These are phyloP conservation scores for Sextonia rubra DNA, from an alignment of 164 flowering plant genomes.

Conservation along the genomic window DNA sequence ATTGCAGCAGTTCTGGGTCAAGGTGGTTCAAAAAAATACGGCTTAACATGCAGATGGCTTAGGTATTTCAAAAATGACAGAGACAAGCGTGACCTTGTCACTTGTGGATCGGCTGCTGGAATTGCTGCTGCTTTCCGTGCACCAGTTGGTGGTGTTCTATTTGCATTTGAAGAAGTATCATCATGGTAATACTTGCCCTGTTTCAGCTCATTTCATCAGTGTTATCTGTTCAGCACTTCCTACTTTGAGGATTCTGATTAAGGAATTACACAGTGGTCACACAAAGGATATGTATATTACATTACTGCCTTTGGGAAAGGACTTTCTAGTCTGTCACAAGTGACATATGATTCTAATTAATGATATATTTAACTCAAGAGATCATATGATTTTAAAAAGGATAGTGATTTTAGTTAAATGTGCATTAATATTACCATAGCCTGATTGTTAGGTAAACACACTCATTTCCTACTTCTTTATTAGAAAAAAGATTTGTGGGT, in stretches of 20 bases:
- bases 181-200: constrained; percentile 52
- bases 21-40: constrained; percentile 74
- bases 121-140: constrained; percentile 95
- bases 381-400: too few species aligned
- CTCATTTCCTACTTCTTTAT: too few species aligned
- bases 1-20: constrained; percentile 74
- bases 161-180: constrained; percentile 88
- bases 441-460: too few species aligned
- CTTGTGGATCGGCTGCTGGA: constrained; percentile 94
- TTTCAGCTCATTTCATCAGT: background rate
- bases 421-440: too few species aligned
- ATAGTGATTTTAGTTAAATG: too few species aligned
- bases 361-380: too few species aligned
- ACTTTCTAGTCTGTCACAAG: too few species aligned
- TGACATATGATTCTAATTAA: too few species aligned
- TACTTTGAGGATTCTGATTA: background rate
- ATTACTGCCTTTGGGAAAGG: too few species aligned
- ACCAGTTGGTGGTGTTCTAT: constrained; percentile 92
- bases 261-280: too few species aligned
- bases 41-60: constrained; percentile 83
- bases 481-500: too few species aligned
- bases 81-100: constrained; percentile 82
- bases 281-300: too few species aligned
- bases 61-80: constrained; percentile 78
- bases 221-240: background rate